Evolutionary conservation across 768 basidiomycete genomes (phyloP).

Genomic region (Collybia nuda): DNA sequence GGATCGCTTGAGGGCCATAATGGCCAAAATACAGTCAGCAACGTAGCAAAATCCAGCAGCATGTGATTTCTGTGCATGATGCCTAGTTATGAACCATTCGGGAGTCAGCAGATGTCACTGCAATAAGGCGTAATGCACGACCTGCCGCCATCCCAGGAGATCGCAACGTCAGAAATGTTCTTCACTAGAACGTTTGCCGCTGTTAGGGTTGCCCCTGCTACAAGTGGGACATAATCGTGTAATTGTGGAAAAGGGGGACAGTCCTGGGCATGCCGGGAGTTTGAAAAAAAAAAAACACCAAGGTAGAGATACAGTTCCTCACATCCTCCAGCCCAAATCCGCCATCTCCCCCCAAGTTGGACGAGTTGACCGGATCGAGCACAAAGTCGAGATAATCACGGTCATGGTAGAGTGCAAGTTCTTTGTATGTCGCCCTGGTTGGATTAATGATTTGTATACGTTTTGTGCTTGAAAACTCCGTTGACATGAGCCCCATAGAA

Average conservation of each 20-base stretch:
- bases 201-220: conserved; percentile 79
- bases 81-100: conserved; percentile 56
- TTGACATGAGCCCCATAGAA: conserved; percentile 47
- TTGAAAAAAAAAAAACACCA: neutral
- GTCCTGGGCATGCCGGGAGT: conserved; percentile 47
- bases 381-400: conserved; percentile 67
- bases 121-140: conserved; percentile 19
- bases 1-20: conserved; percentile 62
- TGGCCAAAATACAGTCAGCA: conserved; percentile 82
- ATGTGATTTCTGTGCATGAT: conserved; percentile 76
- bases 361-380: conserved; percentile 33
- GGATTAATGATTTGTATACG: conserved; percentile 52
- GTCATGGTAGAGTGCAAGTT: conserved; percentile 70
- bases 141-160: conserved; percentile 94
- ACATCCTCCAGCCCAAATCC: conserved; percentile 33
- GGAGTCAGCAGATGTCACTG: neutral
- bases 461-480: conserved; percentile 20
- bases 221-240: conserved; percentile 61
- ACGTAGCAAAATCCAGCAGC: conserved; percentile 96
- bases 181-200: conserved; percentile 63
- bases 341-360: conserved; percentile 25
- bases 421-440: conserved; percentile 48
- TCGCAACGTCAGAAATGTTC: conserved; percentile 54
- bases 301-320: conserved; percentile 6
- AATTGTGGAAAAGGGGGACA: conserved; percentile 78